Evolutionary conservation across 148 eudicot genomes (phyloP).

Genomic region (Fagopyrum homotropicum): DNA sequence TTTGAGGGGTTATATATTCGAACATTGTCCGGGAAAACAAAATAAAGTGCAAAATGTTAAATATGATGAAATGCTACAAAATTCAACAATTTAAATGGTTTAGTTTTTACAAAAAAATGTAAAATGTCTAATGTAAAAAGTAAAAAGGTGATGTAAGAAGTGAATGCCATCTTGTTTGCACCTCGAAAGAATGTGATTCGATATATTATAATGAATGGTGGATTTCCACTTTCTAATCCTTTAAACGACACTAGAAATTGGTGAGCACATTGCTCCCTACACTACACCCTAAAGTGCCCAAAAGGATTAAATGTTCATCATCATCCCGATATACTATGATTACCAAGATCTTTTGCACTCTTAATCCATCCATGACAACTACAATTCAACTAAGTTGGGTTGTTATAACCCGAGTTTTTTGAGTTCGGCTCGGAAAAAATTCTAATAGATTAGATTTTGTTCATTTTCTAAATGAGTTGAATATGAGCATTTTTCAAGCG

Average conservation of each 20-base stretch:
- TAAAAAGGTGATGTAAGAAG: neutral
- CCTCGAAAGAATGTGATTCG: neutral
- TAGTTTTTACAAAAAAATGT: neutral
- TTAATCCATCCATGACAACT: too few species aligned
- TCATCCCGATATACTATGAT: neutral
- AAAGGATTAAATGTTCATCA: neutral
- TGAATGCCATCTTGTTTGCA: neutral
- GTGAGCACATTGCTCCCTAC: neutral
- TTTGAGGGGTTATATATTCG: neutral
- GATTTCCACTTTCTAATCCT: neutral
- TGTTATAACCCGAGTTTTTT: too few species aligned
- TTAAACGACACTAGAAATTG: neutral
- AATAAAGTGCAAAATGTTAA: neutral
- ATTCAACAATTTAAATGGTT: neutral
- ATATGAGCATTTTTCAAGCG: too few species aligned
- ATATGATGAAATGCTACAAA: neutral
- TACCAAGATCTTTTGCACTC: neutral
- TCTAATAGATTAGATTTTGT: too few species aligned
- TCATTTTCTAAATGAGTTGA: too few species aligned
- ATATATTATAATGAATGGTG: neutral
- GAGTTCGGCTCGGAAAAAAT: too few species aligned
- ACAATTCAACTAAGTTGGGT: too few species aligned
- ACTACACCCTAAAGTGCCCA: neutral
- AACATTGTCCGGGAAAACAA: neutral
- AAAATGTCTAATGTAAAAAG: neutral